Evolutionary conservation across 192 early-diverging fungal genomes (phyloP).

Genomic region (Hyaloraphidium curvatum): DNA sequence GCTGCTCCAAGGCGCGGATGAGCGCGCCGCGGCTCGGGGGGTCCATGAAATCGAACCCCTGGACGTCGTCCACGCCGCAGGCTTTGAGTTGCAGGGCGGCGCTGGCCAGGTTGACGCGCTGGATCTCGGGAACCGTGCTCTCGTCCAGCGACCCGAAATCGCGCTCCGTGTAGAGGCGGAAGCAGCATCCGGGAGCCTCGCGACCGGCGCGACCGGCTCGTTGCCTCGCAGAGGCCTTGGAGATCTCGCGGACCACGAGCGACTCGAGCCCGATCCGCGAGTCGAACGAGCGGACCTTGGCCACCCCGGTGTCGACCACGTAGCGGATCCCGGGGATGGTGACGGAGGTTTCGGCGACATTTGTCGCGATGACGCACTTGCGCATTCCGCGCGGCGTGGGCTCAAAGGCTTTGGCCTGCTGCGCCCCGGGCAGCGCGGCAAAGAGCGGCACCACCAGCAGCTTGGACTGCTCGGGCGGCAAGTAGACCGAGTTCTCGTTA

Average conservation of each 20-base stretch:
- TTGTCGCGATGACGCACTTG: conserved; percentile 88
- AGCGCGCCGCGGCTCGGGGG: conserved; percentile 49
- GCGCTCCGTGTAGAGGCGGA: conserved; percentile 78
- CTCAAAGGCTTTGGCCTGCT: conserved; percentile 80
- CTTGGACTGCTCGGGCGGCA: conserved; percentile 29
- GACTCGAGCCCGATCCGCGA: conserved; percentile 78
- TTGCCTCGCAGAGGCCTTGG: conserved; percentile 79
- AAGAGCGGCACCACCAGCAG: conserved; percentile 76
- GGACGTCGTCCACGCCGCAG: conserved; percentile 70
- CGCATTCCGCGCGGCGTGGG: conserved; percentile 63
- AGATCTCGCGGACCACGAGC: conserved; percentile 68
- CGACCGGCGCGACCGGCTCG: conserved; percentile 88
- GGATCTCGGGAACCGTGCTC: conserved; percentile 80
- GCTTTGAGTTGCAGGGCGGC: conserved; percentile 80
- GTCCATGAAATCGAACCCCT: conserved; percentile 90
- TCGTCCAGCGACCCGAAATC: conserved; percentile 53
- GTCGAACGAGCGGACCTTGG: conserved; percentile 78
- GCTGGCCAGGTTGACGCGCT: conserved; percentile 60
- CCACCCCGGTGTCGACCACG: conserved; percentile 85
- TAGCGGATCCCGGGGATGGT: conserved; percentile 88
- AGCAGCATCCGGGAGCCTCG: conserved; percentile 75
- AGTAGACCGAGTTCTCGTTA: conserved; percentile 37
- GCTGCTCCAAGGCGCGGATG: no score
- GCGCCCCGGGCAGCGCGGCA: conserved; percentile 71
- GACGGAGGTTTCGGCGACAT: conserved; percentile 96